Evolutionary conservation across 1,284 basidiomycete genomes (phyloP), one percentile per base, ranked within the genome.

Genomic region (Apiotrichum brassicae): DNA sequence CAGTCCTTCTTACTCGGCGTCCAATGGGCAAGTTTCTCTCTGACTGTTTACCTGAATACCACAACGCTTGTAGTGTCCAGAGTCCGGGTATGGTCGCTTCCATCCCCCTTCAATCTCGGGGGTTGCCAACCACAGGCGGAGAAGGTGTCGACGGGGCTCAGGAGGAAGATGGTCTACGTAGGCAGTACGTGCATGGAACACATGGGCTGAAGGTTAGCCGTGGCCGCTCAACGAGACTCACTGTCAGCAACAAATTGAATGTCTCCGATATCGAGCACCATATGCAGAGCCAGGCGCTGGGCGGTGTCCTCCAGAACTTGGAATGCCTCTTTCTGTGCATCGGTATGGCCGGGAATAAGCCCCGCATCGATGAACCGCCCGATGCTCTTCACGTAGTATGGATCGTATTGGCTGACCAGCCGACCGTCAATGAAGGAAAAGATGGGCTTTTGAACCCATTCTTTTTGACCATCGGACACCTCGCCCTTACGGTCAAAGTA

Each of bases 101-200:
- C 74, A 75, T 2, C 73, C 75, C 9, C 74, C 74, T 51, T 75
- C 64, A 14, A 45, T 30, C 28, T 63, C 65, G 8, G 71, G 70
- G 1, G 72, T 72, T 2, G 71, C 63, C 25, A 76, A 58, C 75
- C 75, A 76, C 11, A 76, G 60, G n/a, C 75, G 62, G 53, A 76
- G 66, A 36, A 76, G 64, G 53, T 76, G 75, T 26, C 75, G 58
- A 18, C 72, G 59, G 2, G 70, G 69, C 4, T 59, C 60, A 1
- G 72, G 71, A 0, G 70, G 66, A 3, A 66, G 62, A 42, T 71
- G 66, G 53, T 76, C 75, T 43, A 59, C 66, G 59, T 75, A 76
- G 23, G 71, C 74, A 5, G 75, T 75, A 24, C 75, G 59, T 0
- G 73, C 71, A 49, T 76, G 74, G 52, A 75, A 59, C 43, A 72